Base-by-base conservation (phyloP, 192 early-diverging fungal genomes). In the Dimargaris verticillata region DNA sequence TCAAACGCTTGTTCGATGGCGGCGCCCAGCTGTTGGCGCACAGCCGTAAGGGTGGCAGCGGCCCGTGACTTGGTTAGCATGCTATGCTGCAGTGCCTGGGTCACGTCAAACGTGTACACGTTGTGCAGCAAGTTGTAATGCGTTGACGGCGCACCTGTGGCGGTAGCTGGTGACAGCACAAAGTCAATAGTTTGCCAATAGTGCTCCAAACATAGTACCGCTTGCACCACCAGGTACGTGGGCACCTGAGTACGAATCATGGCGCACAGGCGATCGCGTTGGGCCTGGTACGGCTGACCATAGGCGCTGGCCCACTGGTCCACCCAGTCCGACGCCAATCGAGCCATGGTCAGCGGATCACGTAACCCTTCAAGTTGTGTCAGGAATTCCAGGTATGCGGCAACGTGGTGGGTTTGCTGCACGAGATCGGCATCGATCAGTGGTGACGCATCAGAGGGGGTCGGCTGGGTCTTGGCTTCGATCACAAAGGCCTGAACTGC, bases 291-390 rank as follows among this genome's bases (percentile, higher is more conserved):
- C 11, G 20, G 9, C 49, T 26, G 49, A n/a, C 18, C 49, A n/a
- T 51, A 51, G 1, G 20, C 20, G 26, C 49, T 25, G 22, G 49
- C 49, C 49, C 49, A 51, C 49, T 51, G 49, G 22, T 20, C 11
- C 22, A 51, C 22, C 11, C 20, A 25, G n/a, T 51, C 18, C 20
- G 22, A 20, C 20, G 49, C 22, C 22, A 51, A 26, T 26, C 26
- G 20, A n/a, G 22, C 49, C 49, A 51, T 51, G 49, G 49, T 51
- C 9, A 51, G n/a, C n/a, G 49, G 49, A 18, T 51, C 49, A n/a
- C 49, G 49, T 3, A 51, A 51, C 11, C 49, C 22, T 20, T 20
- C 18, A 51, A 51, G 49, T n/a, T 51, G 49, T 10, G 20, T 26
- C 11, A 51, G 26, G 26, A 51, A 51, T 51, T 51, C 22, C 9